Base-by-base conservation (phyloP, 495 filamentous ascomycete species). In the Amphirosellinia nigrospora region DNA sequence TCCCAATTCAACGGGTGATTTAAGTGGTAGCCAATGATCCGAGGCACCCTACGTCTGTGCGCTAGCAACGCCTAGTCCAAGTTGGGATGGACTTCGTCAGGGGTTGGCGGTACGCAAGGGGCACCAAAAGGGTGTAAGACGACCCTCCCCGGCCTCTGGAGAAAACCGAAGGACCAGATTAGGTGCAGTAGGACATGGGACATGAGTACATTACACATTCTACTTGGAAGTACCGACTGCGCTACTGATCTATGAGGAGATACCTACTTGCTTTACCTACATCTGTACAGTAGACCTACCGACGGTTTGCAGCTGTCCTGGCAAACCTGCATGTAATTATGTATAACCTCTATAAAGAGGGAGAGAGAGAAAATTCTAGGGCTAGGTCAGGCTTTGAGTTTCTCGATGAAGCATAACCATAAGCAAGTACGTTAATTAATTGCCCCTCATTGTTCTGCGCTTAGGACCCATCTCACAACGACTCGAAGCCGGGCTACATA, bases 11-110 rank as follows among this genome's bases (percentile, higher is more conserved):
- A 66, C 38, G 64, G 36, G 64, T 43, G 64, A 66, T 66, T 66
- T 56, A 55, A 39, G 64, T 66, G 64, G 50, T 21, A 66, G 48
- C 64, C 64, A 66, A 66, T 66, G 64, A 66, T 66, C 52, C 36
- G 30, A n/a, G 48, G 36, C 11, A 60, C 58, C n/a, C 58, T 60
- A 7, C 6, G 36, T 39, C 58, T 60, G 58, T 60, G 58, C 58
- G 41, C 39, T 39, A 43, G 23, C 13, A 16, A 16, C 26, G n/a
- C 16, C 59, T 53, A 53, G 36, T 26, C 36, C n/a, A 10, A 45
- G 16, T 39, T 62, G 21, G 59, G 36, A 62, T 6, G 45, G 50
- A 28, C 28, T 28, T 5, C 38, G 43, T 23, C 36, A 62, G 23
- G 39, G 39, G n/a, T 28, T 36, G 16, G 36, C 36, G 55, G 55